Evolutionary conservation across 2,329 filamentous ascomycete genomes (phyloP).

Genomic region (Diaporthe nobilis): DNA sequence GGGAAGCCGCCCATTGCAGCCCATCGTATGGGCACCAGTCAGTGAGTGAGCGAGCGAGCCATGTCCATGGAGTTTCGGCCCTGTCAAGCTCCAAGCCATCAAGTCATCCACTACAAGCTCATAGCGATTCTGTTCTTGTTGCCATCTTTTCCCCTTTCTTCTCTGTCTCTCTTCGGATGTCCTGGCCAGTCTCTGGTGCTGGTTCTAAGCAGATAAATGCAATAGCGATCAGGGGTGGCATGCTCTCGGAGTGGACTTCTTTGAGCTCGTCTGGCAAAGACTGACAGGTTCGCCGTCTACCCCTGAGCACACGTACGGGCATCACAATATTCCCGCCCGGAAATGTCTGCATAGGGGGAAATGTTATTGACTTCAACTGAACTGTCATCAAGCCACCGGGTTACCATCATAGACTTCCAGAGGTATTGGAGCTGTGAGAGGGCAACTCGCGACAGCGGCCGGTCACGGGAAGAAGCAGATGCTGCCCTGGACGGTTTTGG

Average conservation of each 20-base stretch:
- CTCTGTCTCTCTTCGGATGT: neutral
- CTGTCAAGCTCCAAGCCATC: slow-evolving; percentile 6
- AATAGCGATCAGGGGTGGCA: neutral
- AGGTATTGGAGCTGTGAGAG: neutral
- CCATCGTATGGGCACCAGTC: too few relatives aligned
- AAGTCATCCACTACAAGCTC: neutral
- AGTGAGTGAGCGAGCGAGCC: slow-evolving; percentile 11
- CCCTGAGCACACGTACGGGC: neutral
- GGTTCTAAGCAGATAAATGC: neutral
- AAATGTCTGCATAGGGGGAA: neutral
- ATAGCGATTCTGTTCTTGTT: neutral
- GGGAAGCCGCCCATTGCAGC: neutral
- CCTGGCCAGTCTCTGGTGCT: neutral
- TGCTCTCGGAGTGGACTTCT: neutral
- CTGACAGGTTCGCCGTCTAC: neutral
- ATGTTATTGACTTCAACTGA: neutral
- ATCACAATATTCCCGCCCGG: neutral
- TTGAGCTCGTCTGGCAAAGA: neutral
- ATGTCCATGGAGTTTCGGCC: neutral
- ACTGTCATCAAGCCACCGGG: neutral
- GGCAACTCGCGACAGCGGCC: neutral
- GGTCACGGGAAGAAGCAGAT: slow-evolving; percentile 4
- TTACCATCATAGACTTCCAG: too few relatives aligned
- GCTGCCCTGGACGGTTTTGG: slow-evolving; percentile 26
- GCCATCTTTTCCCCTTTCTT: neutral